phyloP scores from a whole-genome alignment of 106 monocot genomes.

The Ottelia alismoides region DNA sequence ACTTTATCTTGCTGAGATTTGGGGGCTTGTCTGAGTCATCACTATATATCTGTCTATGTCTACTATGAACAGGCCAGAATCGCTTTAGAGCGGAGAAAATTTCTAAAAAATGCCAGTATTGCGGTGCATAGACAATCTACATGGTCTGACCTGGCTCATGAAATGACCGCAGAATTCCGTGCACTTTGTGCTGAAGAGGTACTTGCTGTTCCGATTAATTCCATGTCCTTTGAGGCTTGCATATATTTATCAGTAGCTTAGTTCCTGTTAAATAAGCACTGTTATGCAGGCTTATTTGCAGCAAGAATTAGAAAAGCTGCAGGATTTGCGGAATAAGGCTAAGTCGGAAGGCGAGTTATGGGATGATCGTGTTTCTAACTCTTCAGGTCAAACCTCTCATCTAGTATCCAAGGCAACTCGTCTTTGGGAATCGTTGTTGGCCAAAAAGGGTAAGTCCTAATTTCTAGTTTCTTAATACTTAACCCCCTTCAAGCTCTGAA shows the following conservation, averaged over 20 bases:
- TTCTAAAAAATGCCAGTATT: constrained; percentile 81
- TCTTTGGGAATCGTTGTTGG: constrained; percentile 89
- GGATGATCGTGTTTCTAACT: constrained; percentile 73
- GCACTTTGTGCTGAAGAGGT: constrained; percentile 99
- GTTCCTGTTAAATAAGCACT: background rate
- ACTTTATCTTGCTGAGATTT: too few species aligned
- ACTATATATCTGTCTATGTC: background rate
- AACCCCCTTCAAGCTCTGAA: too few species aligned
- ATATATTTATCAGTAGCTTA: background rate
- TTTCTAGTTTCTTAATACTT: too few species aligned
- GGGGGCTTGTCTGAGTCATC: too few species aligned
- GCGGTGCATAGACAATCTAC: constrained; percentile 88
- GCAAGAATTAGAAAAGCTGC: constrained; percentile 95
- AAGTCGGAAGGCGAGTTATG: constrained; percentile 82
- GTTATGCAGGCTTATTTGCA: constrained; percentile 80
- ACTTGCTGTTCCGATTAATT: background rate
- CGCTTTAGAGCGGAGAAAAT: constrained; percentile 87
- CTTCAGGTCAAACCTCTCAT: constrained; percentile 70
- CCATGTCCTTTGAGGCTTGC: background rate
- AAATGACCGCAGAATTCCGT: constrained; percentile 98
- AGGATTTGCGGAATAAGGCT: constrained; percentile 88
- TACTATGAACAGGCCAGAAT: constrained; percentile 60
- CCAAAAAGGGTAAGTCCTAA: constrained; percentile 78
- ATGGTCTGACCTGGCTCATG: constrained; percentile 91
- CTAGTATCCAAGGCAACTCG: constrained; percentile 89